A percentile compares a stretch with the other conserved stretches of the same genome.
Evolutionary conservation across 345 rosid genomes (phyloP).

Genomic region (Populus davidiana): DNA sequence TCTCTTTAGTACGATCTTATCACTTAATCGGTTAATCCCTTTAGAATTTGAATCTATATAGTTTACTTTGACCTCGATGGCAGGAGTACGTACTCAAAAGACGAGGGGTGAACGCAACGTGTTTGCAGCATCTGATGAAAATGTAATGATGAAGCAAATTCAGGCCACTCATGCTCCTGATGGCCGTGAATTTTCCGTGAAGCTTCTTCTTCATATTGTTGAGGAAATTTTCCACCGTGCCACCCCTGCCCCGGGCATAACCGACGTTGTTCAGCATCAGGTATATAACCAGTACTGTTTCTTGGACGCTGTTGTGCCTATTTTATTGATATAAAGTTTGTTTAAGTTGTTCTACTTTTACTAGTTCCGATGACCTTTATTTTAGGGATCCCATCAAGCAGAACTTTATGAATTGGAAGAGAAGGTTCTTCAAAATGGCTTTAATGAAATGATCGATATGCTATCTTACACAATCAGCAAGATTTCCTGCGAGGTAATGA

Average conservation of each 20-base stretch:
- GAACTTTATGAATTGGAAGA: slow-evolving; percentile 38
- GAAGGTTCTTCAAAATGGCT: slow-evolving; percentile 26
- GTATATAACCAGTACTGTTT: slow-evolving; percentile 4
- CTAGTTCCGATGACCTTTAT: not conserved
- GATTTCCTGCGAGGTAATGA: slow-evolving; percentile 57
- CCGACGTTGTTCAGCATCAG: slow-evolving; percentile 11
- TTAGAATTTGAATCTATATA: not conserved
- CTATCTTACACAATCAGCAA: slow-evolving; percentile 42
- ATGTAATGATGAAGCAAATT: slow-evolving; percentile 50
- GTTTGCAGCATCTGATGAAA: slow-evolving; percentile 54
- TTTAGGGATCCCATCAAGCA: slow-evolving; percentile 26
- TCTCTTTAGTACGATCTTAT: not conserved
- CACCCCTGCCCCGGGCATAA: slow-evolving; percentile 12
- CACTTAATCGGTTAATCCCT: not conserved
- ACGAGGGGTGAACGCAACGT: slow-evolving; percentile 7
- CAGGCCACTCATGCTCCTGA: slow-evolving; percentile 58
- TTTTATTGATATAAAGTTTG: not conserved
- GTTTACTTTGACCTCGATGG: slow-evolving; percentile 2
- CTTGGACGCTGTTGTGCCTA: not conserved
- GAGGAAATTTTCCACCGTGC: slow-evolving; percentile 52
- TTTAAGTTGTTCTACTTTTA: not conserved
- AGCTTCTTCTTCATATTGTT: slow-evolving; percentile 40
- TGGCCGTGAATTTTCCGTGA: slow-evolving; percentile 43
- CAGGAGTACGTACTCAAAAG: slow-evolving; percentile 8
- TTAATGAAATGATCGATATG: slow-evolving; percentile 39